These are phyloP conservation scores for Dissophora ornata DNA, from an alignment of 192 early-diverging fungal genomes.

Conservation along the genomic window DNA sequence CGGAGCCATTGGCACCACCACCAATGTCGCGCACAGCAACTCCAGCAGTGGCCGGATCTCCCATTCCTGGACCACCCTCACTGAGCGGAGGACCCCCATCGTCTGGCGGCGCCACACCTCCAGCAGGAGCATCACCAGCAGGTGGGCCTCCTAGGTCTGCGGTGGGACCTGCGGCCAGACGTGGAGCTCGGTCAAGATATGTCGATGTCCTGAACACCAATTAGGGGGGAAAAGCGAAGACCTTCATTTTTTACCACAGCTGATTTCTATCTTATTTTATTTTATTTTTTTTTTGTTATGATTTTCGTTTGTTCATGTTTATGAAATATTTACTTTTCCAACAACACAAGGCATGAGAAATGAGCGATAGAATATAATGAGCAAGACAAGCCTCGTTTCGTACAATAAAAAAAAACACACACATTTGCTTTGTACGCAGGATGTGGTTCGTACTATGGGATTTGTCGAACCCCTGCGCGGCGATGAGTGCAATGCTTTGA, in stretches of 20 bases:
- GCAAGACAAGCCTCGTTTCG: no score
- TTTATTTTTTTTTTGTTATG: no score
- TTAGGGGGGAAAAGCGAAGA: conserved; percentile 11
- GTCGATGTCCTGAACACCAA: conserved; percentile 63
- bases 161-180: conserved; percentile 20
- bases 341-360: no score
- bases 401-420: no score
- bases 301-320: no score
- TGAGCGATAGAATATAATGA: no score
- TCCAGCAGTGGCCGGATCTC: not conserved
- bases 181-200: conserved; percentile 59
- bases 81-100: conserved; percentile 16
- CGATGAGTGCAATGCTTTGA: no score
- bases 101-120: conserved; percentile 7
- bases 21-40: conserved; percentile 31
- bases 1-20: conserved; percentile 38
- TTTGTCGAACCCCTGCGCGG: no score
- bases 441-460: no score
- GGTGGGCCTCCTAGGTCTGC: conserved; percentile 48
- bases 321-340: no score
- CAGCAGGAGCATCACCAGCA: conserved; percentile 2
- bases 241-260: not conserved
- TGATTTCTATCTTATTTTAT: no score
- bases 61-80: conserved; percentile 5
- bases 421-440: no score